Conservation (phyloP, 345 rosid genomes). For the Laguncularia racemosa region DNA sequence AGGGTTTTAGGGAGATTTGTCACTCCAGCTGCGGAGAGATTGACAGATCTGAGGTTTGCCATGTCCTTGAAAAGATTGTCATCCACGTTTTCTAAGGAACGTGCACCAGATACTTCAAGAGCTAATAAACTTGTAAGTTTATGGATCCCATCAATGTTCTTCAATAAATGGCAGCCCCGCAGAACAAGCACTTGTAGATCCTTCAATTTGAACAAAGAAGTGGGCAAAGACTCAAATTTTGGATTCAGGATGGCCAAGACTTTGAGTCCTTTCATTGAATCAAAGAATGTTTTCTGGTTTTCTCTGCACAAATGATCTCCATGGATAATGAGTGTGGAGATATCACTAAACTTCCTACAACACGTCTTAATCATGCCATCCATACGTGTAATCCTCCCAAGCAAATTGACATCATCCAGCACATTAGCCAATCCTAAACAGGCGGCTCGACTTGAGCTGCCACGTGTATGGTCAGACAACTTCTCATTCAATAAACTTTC, state of each 20-base stretch:
- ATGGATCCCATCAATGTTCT: constrained; percentile 1
- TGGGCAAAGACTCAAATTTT: not conserved
- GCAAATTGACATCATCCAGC: too few relatives aligned
- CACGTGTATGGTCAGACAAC: too few relatives aligned
- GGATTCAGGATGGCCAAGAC: constrained; percentile 5
- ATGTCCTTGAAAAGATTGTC: constrained; percentile 1
- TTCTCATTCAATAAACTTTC: too few relatives aligned
- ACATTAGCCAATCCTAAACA: too few relatives aligned
- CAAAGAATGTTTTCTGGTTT: not conserved
- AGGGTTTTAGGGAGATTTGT: not conserved
- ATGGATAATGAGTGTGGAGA: not conserved
- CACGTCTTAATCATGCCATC: too few relatives aligned
- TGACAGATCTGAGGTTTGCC: constrained; percentile 1
- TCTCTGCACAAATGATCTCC: constrained; percentile 1
- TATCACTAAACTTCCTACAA: too few relatives aligned
- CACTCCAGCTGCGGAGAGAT: constrained; percentile 1
- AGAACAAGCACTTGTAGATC: constrained; percentile 2
- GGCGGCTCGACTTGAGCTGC: too few relatives aligned
- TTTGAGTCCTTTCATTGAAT: not conserved
- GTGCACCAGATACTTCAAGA: constrained; percentile 3
- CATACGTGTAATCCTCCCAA: too few relatives aligned
- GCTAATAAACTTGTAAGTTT: not conserved
- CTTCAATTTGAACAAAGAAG: not conserved
- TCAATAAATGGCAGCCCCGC: not conserved
- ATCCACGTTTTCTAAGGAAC: not conserved